Base-by-base conservation (phyloP, 257 asterid species). In the Solanum ahanhuiri region DNA sequence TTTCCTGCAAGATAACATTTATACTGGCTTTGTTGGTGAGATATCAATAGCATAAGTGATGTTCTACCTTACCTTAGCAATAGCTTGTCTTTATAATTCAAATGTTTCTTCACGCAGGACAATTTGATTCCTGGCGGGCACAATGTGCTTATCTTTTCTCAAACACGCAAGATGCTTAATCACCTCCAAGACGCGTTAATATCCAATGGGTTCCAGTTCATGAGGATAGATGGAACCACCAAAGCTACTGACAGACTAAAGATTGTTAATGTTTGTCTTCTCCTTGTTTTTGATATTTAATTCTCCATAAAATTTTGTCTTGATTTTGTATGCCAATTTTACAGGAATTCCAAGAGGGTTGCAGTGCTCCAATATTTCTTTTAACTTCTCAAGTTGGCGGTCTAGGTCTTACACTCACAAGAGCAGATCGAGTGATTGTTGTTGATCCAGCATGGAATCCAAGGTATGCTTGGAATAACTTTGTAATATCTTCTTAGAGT, bases 401-500 rank as follows among this genome's bases (percentile, higher is more conserved):
- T 85, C 89, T 96, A 87, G 99, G 99, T 87, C 97, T 96, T 84
- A 96, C 99, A 84, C 97, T 96, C 73, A 96, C 99, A 82, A 93
- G 93, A 88, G 99, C 99, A 28, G 99, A 96, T 85, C 96, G 98
- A 83, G 99, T 96, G 79, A 96, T 96, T 87, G 99, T 96, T 87
- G 96, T 91, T 81, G 99, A 96, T 90, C 99, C 99, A 41, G 99
- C 99, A 84, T 96, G 99, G 99, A 96, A 96, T 85, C 99, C 99
- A 25, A 96, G 99, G 99, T 95, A 84, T 85, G 31, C 79, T 85
- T 86, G 25, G 70, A 71, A 66, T 10, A 34, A 18, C 11, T 23
- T 60, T 23, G 33, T 81, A 81, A 17, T 79, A 79, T 9, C 66
- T 81, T 81, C 12, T 22, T 81, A 17, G 45, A 63, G 31, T 72